These are phyloP conservation scores for Pseudopyrenochaeta lycopersici DNA, from an alignment of 2,329 filamentous ascomycete genomes.

Conservation along the genomic window DNA sequence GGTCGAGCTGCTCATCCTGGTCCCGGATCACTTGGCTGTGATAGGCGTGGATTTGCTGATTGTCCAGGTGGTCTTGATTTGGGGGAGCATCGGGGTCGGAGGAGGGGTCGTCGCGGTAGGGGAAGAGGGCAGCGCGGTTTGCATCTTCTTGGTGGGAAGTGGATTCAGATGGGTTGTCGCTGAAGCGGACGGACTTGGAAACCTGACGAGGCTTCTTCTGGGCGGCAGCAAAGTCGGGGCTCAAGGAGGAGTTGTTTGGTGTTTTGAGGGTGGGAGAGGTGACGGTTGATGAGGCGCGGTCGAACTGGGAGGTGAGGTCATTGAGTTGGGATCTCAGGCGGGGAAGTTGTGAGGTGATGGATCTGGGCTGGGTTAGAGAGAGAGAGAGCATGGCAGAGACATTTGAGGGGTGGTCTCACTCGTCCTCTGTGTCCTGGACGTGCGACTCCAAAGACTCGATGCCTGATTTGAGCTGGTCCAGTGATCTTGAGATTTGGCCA, in stretches of 20 bases:
- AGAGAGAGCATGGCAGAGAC: neutral
- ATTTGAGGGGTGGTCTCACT: constrained; percentile 45
- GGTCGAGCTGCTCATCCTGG: constrained; percentile 93
- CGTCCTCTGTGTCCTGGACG: constrained; percentile 67
- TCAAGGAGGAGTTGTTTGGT: constrained; percentile 54
- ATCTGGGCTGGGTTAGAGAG: constrained; percentile 21
- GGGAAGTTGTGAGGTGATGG: constrained; percentile 65
- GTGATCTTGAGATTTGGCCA: constrained; percentile 84
- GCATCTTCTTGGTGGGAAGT: constrained; percentile 55
- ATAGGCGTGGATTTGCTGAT: constrained; percentile 86
- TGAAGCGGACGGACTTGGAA: constrained; percentile 86
- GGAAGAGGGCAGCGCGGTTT: constrained; percentile 66
- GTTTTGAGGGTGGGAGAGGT: constrained; percentile 51
- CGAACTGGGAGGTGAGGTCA: constrained; percentile 82
- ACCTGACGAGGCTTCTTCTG: constrained; percentile 45
- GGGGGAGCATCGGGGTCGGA: constrained; percentile 49
- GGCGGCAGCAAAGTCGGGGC: constrained; percentile 48
- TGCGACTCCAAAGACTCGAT: constrained; percentile 74
- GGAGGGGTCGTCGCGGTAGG: constrained; percentile 75
- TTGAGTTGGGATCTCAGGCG: constrained; percentile 77
- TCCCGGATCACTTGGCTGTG: constrained; percentile 83
- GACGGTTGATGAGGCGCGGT: constrained; percentile 61
- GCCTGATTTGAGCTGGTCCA: constrained; percentile 86
- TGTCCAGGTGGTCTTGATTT: constrained; percentile 70
- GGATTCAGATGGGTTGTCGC: constrained; percentile 62